These are phyloP conservation scores for Rhynchosporium graminicola DNA, from an alignment of 2,329 filamentous ascomycete genomes.

Conservation along the genomic window DNA sequence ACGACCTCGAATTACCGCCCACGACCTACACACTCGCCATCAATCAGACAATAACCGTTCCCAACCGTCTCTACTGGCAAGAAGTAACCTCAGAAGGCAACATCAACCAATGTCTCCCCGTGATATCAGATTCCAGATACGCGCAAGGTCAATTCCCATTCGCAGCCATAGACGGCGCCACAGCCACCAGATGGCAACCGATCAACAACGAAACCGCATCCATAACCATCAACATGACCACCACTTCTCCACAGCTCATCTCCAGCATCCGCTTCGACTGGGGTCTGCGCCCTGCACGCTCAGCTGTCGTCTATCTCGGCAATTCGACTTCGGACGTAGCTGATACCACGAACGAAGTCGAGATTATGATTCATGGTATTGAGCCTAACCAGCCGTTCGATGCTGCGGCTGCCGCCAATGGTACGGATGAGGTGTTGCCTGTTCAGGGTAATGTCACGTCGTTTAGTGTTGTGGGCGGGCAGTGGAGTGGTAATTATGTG, in stretches of 20 bases:
- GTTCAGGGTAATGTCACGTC: constrained; percentile 39
- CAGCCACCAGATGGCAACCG: constrained; percentile 69
- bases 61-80: constrained; percentile 59
- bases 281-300: constrained; percentile 55
- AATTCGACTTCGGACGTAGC: constrained; percentile 40
- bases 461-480: constrained; percentile 30
- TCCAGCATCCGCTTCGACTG: constrained; percentile 59
- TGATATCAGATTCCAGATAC: constrained; percentile 49
- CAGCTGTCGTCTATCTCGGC: constrained; percentile 55
- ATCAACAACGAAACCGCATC: constrained; percentile 51
- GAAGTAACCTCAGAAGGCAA: constrained; percentile 58
- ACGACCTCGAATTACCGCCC: constrained; percentile 46
- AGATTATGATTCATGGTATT: constrained; percentile 30
- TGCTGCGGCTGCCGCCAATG: constrained; percentile 14
- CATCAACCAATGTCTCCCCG: constrained; percentile 63
- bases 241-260: constrained; percentile 44
- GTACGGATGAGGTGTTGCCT: constrained; percentile 30
- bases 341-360: constrained; percentile 23
- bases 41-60: constrained; percentile 53
- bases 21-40: constrained; percentile 48
- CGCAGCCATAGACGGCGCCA: constrained; percentile 65
- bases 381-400: constrained; percentile 35
- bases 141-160: constrained; percentile 69
- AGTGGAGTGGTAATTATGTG: constrained; percentile 39
- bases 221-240: constrained; percentile 55